Base-by-base conservation (phyloP, 78 protist genomes). In the Polysphondylium violaceum region DNA sequence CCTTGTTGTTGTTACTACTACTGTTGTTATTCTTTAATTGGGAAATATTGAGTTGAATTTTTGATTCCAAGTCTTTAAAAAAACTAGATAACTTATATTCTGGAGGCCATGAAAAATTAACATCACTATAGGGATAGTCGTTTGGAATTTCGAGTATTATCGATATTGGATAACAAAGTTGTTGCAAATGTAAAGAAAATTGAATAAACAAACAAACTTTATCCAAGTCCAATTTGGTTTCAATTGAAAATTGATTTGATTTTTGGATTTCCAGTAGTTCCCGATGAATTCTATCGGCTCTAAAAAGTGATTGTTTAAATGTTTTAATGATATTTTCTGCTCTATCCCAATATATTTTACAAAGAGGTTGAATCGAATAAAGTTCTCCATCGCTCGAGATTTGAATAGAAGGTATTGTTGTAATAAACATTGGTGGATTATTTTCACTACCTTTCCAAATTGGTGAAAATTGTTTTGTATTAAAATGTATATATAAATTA, bases 401-500 rank as follows among this genome's bases (percentile, higher is more conserved):
- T 43, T 83, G 91, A 58, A 83, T 83, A 12, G 40, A 53, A 25
- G 91, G 91, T 40, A 59, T 29, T n/a, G 67, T 33, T 43, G 36
- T 25, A 31, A 83, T 60, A 69, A 83, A 83, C n/a, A 83, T 12
- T n/a, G 79, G 67, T 69, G 69, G 71, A 43, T 83, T 83, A 8
- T 47, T 41, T 17, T 59, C 33, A 5, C 61, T 33, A 4, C 91
- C 91, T 69, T 55, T 83, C 91, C 79, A 83, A 25, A 47, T 8
- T 33, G 25, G 21, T 41, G 91, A 83, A 67, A 83, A 43, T 44
- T 43, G 68, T 3, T 27, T 56, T 58, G 58, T 27, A 50, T 83
- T 63, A 43, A 83, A 83, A 69, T 83, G 91, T 21, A 83, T 83
- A 83, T 83, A 83, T 27, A 83, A 59, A 69, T 83, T 83, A 51